Conservation (phyloP, 805 yeast species). For the Jamesozyma gamospora region DNA sequence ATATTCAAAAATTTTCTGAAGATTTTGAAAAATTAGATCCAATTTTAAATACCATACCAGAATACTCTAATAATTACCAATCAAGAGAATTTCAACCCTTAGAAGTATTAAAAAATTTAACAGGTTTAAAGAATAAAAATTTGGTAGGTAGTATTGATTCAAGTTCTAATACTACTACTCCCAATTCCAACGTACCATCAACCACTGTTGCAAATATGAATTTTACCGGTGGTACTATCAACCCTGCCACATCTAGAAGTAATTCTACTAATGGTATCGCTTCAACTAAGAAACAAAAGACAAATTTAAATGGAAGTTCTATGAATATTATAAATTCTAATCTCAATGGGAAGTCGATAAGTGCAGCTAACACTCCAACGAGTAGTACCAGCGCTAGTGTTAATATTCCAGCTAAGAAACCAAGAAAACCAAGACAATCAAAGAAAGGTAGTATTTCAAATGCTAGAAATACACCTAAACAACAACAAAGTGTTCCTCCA, state of each 20-base stretch:
- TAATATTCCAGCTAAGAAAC: conserved; percentile 17
- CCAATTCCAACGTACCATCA: neutral
- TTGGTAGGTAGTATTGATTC: neutral
- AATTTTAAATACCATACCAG: conserved; percentile 19
- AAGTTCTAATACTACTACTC: neutral
- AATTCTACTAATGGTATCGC: neutral
- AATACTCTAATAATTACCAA: conserved; percentile 13
- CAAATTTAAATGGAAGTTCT: conserved; percentile 2
- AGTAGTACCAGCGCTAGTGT: conserved; percentile 2
- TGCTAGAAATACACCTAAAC: neutral
- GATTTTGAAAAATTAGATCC: conserved; percentile 17
- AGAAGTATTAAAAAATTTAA: conserved; percentile 11
- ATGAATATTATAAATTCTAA: conserved; percentile 2
- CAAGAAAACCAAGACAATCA: conserved; percentile 20
- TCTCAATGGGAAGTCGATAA: neutral
- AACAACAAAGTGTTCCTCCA: neutral
- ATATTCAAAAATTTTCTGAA: conserved; percentile 18
- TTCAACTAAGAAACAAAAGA: neutral
- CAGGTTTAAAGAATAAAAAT: neutral
- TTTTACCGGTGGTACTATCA: neutral
- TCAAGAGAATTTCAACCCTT: conserved; percentile 17
- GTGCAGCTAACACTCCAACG: conserved; percentile 9
- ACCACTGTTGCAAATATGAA: neutral
- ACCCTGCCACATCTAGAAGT: neutral
- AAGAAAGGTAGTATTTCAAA: neutral